Evolutionary conservation across 2,329 filamentous ascomycete species (phyloP), one percentile per base, ranked within the genome.

Genomic region (Fusarium aywerte): DNA sequence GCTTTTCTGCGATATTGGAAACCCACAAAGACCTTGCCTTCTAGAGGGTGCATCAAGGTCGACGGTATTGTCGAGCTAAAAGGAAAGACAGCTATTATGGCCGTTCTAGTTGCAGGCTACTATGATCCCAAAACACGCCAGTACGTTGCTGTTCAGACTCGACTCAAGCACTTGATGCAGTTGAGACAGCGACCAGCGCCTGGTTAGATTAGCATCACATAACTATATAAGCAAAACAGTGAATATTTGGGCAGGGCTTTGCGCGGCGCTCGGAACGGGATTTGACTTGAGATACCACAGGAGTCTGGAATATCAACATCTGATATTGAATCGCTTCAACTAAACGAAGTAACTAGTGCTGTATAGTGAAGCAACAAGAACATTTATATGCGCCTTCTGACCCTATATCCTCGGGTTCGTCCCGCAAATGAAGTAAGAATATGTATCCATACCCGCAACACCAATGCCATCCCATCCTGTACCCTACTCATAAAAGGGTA

Each of bases 61-160:
- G 83, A 83, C 16, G 87, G 87, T 1, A 73, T 87, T 12, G 81
- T 89, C 3, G 84, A 88, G 63, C 58, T 89, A 3, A 78, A 82
- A 38, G 80, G 84, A 3, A 73, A 81, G 3, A 80, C 76, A 21
- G 81, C 81, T 1, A 78, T 78, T 48, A 72, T 88, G 54, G 80
- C 82, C 4, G 76, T 88, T 13, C 83, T 87, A 60, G 85, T 86
- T 3, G 59, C 76, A 12, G 83, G 80, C 3, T 86, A 82, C 75
- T 89, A 85, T 75, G 81, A 89, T 70, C 86, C 87, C 2, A 84
- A 86, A 73, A 82, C 80, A 38, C 80, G 80, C 62, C 78, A 76
- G 43, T 86, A 80, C 50, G 79, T 77, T 62, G 72, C 71, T 29
- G 74, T 79, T 15, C 71, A 84, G 40, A 77, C 83, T 43, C 72